Evolutionary conservation across 1,139 yeast genomes (phyloP), one percentile per base, ranked within the genome.

Genomic region (Yamadazyma mexicana): DNA sequence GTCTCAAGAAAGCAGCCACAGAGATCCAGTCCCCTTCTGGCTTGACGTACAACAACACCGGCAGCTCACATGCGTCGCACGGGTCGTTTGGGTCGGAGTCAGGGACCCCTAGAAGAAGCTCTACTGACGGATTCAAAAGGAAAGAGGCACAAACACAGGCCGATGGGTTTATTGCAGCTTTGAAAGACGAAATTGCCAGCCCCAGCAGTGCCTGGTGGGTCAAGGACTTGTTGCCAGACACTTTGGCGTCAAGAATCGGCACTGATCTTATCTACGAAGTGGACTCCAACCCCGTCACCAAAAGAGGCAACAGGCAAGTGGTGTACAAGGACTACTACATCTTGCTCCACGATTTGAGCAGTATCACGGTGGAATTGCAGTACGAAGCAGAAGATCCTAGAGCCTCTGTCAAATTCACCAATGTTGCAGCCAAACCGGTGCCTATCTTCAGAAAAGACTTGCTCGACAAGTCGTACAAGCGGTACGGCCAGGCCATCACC

Each of bases 281-380:
- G 20, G 96, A 88, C 39, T 77, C 79, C 17, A 66, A 74, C 42
- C 57, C 62, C 15, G 63, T 83, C 11, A 51, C 52, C 12, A 85
- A 83, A 54, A 77, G 96, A 49, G 79, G 80, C 10, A 78, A 79
- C 17, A 66, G 76, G 33, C 52, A 51, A 4, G 61, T 80, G 36
- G 62, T 71, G 5, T 72, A 77, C 44, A 73, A 83, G 42, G 92
- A 86, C 48, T 81, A 84, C 50, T 88, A 87, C 58, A 71, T 89
- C 14, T 61, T 89, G 34, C 85, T 82, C 57, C 79, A 77, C 45
- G 95, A 87, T 56, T 80, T 84, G 49, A 77, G 92, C 1, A 89
- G 85, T 52, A 68, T 83, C 14, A 61, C 76, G 1, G 62, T 86
- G 48, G 81, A 80, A 46, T 66, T 79, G 7, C 72, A 75, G 33